phyloP scores from a whole-genome alignment of 495 filamentous ascomycete genomes.

The Penicillium silybi region DNA sequence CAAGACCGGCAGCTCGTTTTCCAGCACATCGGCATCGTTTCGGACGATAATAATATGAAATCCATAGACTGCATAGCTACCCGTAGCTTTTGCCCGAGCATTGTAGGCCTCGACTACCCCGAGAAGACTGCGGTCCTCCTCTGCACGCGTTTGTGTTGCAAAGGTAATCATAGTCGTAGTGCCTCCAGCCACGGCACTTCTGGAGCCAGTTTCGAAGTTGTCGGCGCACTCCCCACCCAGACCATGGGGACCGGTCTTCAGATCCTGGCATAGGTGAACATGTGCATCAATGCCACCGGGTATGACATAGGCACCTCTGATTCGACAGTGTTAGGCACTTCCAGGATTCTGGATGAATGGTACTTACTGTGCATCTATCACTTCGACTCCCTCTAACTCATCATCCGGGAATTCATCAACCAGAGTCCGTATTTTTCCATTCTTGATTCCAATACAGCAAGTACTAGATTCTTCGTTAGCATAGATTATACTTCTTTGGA shows the following conservation, averaged over 20 bases:
- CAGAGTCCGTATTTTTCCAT: conserved; percentile 12
- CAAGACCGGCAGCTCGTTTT: conserved; percentile 12
- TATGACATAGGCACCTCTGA: conserved; percentile 15
- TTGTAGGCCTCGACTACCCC: conserved; percentile 7
- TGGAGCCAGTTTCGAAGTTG: conserved; percentile 21
- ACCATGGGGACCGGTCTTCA: conserved; percentile 14
- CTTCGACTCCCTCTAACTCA: conserved; percentile 5
- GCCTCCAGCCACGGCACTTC: conserved; percentile 53
- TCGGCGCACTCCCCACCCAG: conserved; percentile 13
- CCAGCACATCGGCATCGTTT: conserved; percentile 5
- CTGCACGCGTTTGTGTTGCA: conserved; percentile 26
- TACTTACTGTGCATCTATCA: conserved; percentile 15
- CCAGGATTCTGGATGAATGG: neutral
- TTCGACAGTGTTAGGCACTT: neutral
- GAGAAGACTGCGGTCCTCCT: conserved; percentile 5
- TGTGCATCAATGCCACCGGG: conserved; percentile 42
- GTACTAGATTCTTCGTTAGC: neutral
- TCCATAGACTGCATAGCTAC: conserved; percentile 11
- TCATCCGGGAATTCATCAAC: conserved; percentile 4
- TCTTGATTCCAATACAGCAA: conserved; percentile 13
- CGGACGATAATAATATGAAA: conserved; percentile 15
- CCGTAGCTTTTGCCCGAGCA: conserved; percentile 5
- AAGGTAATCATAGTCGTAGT: conserved; percentile 59
- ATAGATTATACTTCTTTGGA: neutral
- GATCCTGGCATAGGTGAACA: conserved; percentile 29